Conservation (phyloP, 192 early-diverging fungal genomes). For the Rhizophlyctis rosea region DNA sequence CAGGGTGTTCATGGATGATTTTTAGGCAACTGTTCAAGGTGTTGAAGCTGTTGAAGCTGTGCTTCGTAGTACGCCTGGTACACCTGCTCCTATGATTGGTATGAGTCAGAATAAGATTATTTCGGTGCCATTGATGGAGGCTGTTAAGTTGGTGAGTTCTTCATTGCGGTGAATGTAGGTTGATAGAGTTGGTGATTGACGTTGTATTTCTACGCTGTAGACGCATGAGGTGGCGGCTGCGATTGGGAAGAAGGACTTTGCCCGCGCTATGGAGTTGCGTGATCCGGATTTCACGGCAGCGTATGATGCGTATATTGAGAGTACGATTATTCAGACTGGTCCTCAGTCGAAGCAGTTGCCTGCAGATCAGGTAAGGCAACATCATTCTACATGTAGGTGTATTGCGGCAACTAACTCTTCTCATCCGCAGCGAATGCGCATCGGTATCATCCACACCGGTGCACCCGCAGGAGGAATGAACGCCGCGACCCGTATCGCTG, state of each 20-base stretch:
- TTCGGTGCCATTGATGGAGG: slow-evolving; percentile 83
- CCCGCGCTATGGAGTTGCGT: slow-evolving; percentile 82
- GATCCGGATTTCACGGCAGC: slow-evolving; percentile 72
- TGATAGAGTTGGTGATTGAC: slow-evolving; percentile 3
- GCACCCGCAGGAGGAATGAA: slow-evolving; percentile 99
- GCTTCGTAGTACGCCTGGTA: slow-evolving; percentile 73
- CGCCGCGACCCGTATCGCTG: slow-evolving; percentile 85
- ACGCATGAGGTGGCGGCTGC: slow-evolving; percentile 85
- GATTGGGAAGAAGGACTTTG: slow-evolving; percentile 81
- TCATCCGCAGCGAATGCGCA: slow-evolving; percentile 58
- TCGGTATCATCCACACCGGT: slow-evolving; percentile 90
- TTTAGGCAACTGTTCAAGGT: slow-evolving; percentile 83
- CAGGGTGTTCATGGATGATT: not conserved
- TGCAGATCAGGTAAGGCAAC: too few relatives aligned
- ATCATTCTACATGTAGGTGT: too few relatives aligned
- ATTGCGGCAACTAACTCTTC: too few relatives aligned
- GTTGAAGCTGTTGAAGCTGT: slow-evolving; percentile 93
- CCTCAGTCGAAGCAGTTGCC: too few relatives aligned
- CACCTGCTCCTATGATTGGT: slow-evolving; percentile 91
- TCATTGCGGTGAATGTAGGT: not conserved
- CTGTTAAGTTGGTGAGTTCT: slow-evolving; percentile 71
- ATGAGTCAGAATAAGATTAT: slow-evolving; percentile 88
- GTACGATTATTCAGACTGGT: slow-evolving; percentile 21
- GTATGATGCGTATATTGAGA: slow-evolving; percentile 51
- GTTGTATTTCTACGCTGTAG: slow-evolving; percentile 24